Conservation (phyloP, 2,329 filamentous ascomycete genomes). For the Hypomyces perniciosus region DNA sequence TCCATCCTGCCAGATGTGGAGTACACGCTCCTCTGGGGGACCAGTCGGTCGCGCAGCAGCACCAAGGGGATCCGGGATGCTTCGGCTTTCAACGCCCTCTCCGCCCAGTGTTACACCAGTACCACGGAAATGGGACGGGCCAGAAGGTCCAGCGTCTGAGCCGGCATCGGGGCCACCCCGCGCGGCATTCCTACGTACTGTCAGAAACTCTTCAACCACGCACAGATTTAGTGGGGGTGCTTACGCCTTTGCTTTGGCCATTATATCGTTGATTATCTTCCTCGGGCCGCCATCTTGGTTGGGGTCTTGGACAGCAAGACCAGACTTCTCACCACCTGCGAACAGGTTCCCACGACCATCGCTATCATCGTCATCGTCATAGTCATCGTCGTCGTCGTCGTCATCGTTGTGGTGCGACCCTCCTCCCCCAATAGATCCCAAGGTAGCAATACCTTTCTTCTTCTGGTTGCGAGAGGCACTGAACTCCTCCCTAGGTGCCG, state of each 20-base stretch:
- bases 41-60: slow-evolving; percentile 23
- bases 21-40: slow-evolving; percentile 56
- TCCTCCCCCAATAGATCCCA: slow-evolving; percentile 49
- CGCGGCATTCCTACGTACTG: slow-evolving; percentile 49
- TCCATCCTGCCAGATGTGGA: slow-evolving; percentile 78
- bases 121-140: slow-evolving; percentile 56
- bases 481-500: slow-evolving; percentile 40
- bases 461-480: slow-evolving; percentile 38
- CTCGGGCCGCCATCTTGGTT: slow-evolving; percentile 41
- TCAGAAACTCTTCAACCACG: slow-evolving; percentile 11
- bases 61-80: slow-evolving; percentile 55
- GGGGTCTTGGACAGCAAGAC: slow-evolving; percentile 61
- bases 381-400: slow-evolving; percentile 55
- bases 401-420: slow-evolving; percentile 46
- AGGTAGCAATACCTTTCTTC: slow-evolving; percentile 55
- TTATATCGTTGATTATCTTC: slow-evolving; percentile 56
- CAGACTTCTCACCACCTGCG: slow-evolving; percentile 80
- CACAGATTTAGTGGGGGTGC: slow-evolving; percentile 12
- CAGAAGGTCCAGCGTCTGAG: slow-evolving; percentile 45
- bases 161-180: slow-evolving; percentile 41
- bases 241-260: slow-evolving; percentile 59
- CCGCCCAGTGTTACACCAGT: slow-evolving; percentile 71
- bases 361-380: slow-evolving; percentile 50
- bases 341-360: slow-evolving; percentile 64
- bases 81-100: slow-evolving; percentile 65